phyloP scores from a whole-genome alignment of 441 rosid species.

The Erodium chrysanthum region DNA sequence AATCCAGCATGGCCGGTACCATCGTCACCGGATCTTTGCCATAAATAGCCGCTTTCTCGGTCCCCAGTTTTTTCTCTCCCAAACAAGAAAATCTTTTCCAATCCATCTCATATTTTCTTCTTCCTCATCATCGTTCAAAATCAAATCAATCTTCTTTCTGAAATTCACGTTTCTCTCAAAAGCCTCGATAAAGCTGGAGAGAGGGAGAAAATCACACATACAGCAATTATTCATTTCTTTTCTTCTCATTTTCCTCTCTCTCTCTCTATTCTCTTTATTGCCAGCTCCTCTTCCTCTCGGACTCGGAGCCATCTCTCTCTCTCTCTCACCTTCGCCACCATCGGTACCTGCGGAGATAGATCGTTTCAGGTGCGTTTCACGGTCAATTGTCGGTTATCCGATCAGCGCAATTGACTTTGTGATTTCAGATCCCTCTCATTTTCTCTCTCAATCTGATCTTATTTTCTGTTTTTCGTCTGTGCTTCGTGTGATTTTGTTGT shows the following conservation, averaged over 20 bases:
- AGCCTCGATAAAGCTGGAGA: slow-evolving; percentile 25
- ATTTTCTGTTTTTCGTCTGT: not conserved
- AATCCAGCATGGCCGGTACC: slow-evolving; percentile 37
- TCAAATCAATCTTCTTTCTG: not conserved
- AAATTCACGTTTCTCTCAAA: slow-evolving; percentile 20
- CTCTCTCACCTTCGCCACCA: slow-evolving; percentile 14
- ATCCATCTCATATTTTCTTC: slow-evolving; percentile 12
- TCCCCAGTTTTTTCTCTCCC: not conserved
- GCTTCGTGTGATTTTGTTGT: not conserved
- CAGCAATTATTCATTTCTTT: slow-evolving; percentile 33
- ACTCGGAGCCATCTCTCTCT: too few relatives aligned
- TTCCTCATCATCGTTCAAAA: not conserved
- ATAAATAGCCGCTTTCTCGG: slow-evolving; percentile 10
- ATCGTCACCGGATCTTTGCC: slow-evolving; percentile 33
- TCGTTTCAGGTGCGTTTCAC: slow-evolving; percentile 6
- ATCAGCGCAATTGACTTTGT: not conserved
- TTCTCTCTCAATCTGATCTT: not conserved
- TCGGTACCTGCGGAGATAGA: slow-evolving; percentile 3
- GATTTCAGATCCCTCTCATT: not conserved
- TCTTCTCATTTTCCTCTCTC: not conserved
- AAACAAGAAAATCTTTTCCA: not conserved
- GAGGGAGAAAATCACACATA: slow-evolving; percentile 20
- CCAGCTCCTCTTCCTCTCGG: slow-evolving; percentile 19
- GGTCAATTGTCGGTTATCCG: not conserved
- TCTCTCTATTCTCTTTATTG: slow-evolving; percentile 21